Base-by-base conservation (phyloP, 345 rosid genomes). In the Schrenkiella parvula region DNA sequence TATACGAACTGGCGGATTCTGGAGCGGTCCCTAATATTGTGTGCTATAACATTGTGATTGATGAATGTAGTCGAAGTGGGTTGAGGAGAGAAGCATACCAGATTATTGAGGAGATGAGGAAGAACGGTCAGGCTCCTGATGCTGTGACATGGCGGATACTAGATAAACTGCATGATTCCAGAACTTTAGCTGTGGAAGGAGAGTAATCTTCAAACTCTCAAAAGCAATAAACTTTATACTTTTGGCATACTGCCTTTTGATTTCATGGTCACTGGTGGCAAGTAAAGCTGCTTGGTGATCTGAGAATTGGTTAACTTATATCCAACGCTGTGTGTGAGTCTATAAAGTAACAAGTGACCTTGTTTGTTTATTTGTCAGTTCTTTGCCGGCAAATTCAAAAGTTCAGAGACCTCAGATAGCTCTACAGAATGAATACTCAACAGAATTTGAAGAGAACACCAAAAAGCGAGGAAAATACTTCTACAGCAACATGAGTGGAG, bases 81-180 rank as follows among this genome's bases (percentile, higher is more conserved):
- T 71, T 84, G 81, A 87, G 70, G 81, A 88, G 82, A 81, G 98
- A 88, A 74, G 98, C 93, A 4, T 90, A 90, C 78, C 88, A 82
- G 82, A 76, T 93, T 78, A 71, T 87, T 25, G 74, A 80, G 23
- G 98, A 93, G 75, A 87, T 90, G 91, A 83, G 71, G 83, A 90
- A 78, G 75, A 86, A 83, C 54, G 95, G 92, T 31, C 63, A 82
- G 54, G 77, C 54, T 35, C 95, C 97, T 13, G 93, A 93, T 83
- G 88, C 97, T 23, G 86, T 90, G 51, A 93, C 98, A 37, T 90
- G 97, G 97, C 78, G 95, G 78, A 86, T 82, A 75, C 85, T 93
- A 9, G 85, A 90, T 64, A 93, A 88, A 67, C 75, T 93, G 64
- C 92, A 87, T 69, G 81, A 56, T 31, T 58, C 12, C 1, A 56